phyloP scores from a whole-genome alignment of 306 rosid species.

The Calophaca sinica region DNA sequence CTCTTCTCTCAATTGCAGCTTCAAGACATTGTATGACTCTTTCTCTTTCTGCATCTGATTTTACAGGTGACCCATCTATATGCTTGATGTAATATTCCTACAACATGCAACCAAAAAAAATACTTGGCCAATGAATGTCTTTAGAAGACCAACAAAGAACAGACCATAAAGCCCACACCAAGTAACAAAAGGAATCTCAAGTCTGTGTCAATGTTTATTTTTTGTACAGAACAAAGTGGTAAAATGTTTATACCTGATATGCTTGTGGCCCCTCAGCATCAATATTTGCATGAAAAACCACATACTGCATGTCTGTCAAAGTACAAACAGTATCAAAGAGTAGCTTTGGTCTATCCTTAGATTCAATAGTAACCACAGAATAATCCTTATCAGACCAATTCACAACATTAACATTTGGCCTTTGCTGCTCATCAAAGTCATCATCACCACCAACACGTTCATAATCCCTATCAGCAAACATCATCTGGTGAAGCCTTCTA shows the following conservation, averaged over 20 bases:
- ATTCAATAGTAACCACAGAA: constrained; percentile 77
- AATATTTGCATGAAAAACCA: constrained; percentile 86
- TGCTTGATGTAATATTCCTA: constrained; percentile 94
- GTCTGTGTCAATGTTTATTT: neutral
- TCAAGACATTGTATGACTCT: constrained; percentile 93
- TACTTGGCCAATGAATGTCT: constrained; percentile 41
- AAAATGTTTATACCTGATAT: constrained; percentile 70
- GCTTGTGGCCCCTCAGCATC: constrained; percentile 92
- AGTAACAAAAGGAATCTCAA: constrained; percentile 29
- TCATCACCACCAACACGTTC: constrained; percentile 58
- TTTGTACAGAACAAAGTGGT: constrained; percentile 16
- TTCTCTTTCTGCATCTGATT: constrained; percentile 96
- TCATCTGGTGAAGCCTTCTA: constrained; percentile 95
- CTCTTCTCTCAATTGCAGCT: constrained; percentile 97
- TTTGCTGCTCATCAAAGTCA: constrained; percentile 66
- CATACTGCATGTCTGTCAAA: constrained; percentile 96
- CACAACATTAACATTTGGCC: constrained; percentile 83
- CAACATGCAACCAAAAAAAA: constrained; percentile 46
- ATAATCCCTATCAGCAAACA: constrained; percentile 96
- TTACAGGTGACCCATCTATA: constrained; percentile 94
- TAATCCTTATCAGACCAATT: constrained; percentile 88
- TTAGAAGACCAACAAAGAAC: constrained; percentile 10
- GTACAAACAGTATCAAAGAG: constrained; percentile 93
- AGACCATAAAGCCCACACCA: constrained; percentile 23
- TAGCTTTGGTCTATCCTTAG: constrained; percentile 93